Base-by-base conservation (phyloP, 495 filamentous ascomycete species). In the Articulospora tetracladia region DNA sequence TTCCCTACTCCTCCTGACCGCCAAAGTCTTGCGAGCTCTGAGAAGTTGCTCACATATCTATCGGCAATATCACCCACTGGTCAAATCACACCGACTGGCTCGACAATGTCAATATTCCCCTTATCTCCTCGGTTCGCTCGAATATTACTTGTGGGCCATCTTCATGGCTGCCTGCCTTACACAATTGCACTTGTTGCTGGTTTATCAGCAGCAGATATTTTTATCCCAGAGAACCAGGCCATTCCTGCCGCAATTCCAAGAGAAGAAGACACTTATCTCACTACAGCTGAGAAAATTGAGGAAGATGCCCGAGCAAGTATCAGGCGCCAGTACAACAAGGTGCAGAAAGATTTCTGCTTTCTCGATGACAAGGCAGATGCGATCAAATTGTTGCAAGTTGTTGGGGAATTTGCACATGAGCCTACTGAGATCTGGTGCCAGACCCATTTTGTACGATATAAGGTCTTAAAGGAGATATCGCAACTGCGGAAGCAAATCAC, bases 1-100 rank as follows among this genome's bases (percentile, higher is more conserved):
- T 99, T 98, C 70, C 95, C 95, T 8, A 97, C 95, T 2, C 86
- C 91, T 7, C 95, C 94, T 20, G 89, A 92, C 61, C 85, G 86
- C 15, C 77, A 87, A 59, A 90, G 86, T 61, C 79, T 99, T 1
- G 80, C 82, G 48, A 93, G 89, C 66, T 92, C 95, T 20, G 94
- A 98, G 70, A 93, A 88, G 66, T 79, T 97, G 7, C 75, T 97
- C 10, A 84, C 80, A 41, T 88, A 92, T 66, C 77, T 93, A 10
- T 83, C 85, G 12, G 89, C 87, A 4, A 76, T 90, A 26, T 81
- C 83, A 11, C 68, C 80, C 8, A 77, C 78, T 15, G 90, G 90
- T n/a, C 83, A 89, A 65, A 83, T 94, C 41, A 95, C 91, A 2
- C 76, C 79, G 22, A 79, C 90, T 17, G 95, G 95, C 7, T 80